Evolutionary conservation across 306 rosid species (phyloP), one percentile per base, ranked within the genome.

Genomic region (Cicer chorassanicum): DNA sequence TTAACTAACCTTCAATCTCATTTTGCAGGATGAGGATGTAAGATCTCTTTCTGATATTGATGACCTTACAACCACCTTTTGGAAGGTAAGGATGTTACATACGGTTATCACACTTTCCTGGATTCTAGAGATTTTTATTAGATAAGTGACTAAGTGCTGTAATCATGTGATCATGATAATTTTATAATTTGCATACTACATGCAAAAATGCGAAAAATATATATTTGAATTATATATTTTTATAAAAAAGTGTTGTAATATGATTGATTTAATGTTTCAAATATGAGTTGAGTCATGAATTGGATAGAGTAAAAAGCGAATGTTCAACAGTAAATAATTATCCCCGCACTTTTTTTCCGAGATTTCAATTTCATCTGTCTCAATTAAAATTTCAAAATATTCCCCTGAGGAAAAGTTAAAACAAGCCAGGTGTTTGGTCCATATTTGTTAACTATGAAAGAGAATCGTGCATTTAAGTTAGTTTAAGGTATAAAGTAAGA

Each of bases 41-140:
- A 65, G 84, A 65, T 83, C 87, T 9, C 81, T 83, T 57, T 83
- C 87, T 0, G 84, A 83, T 51, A 79, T 83, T 59, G 87, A 83
- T 50, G 87, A 83, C 71, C 84, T 83, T 61, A 83, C 74, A 5
- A 83, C 87, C 56, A 83, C 87, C 24, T 83, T 83, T 71, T 75
- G 15, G 66, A 83, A 83, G 87, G 87, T 83, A 75, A 71, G 41
- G 14, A 34, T 36, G 50, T 70, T 83, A 64, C 6, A 68, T n/a
- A 70, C 8, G 60, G 12, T 49, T 60, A 49, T 59, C 14, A 8
- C 12, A 13, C 55, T 51, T 42, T 51, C 62, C 39, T 72, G 61
- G 48, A 68, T 73, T 67, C 39, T 65, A 40, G 73, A 63, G 66
- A 9, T 40, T 77, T 19, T 46, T 65, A 53, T 43, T 54, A 63